Base-by-base conservation (phyloP, 2,329 filamentous ascomycete genomes). In the Exophiala spinifera region DNA sequence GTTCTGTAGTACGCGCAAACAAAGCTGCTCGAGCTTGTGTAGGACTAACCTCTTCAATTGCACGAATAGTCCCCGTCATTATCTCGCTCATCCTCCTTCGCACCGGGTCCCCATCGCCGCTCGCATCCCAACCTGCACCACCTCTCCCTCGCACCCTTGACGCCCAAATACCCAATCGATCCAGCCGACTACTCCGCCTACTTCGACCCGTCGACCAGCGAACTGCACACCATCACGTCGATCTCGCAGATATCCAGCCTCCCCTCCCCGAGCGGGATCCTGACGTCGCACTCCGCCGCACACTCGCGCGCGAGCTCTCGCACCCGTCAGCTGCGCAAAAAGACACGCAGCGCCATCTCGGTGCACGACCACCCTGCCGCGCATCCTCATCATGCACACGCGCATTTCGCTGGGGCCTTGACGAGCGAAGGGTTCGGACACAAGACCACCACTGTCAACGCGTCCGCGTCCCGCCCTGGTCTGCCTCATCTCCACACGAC, bases 131-230 rank as follows among this genome's bases (percentile, higher is more conserved):
- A 82, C 57, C 74, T 85, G 49, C 60, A 62, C n/a, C 77, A 82
- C 63, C 75, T 84, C 57, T 83, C 82, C 40, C 74, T 85, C n/a
- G 79, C 81, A 62, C 82, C 82, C 36, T 73, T 85, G 52, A 79
- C 77, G 51, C 73, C 76, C 46, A 75, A 74, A 66, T 80, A 79
- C 63, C 77, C 76, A 17, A 74, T 79, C 63, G 77, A 79, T 34
- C 62, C 57, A 20, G 59, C 64, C 23, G 63, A 64, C 50, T 64
- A 67, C 53, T 69, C 68, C 56, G 61, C 73, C 60, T 63, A 71
- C 67, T 46, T 72, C 66, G 51, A 71, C 54, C 48, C 69, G 59
- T 48, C 56, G 55, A 56, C 66, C 63, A 47, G 59, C 63, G 49
- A 74, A 69, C 59, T 74, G 69, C 56, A 70, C 69, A 49, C 70